Evolutionary conservation across 257 asterid genomes (phyloP).

Genomic region (Salvia rosmarinus): DNA sequence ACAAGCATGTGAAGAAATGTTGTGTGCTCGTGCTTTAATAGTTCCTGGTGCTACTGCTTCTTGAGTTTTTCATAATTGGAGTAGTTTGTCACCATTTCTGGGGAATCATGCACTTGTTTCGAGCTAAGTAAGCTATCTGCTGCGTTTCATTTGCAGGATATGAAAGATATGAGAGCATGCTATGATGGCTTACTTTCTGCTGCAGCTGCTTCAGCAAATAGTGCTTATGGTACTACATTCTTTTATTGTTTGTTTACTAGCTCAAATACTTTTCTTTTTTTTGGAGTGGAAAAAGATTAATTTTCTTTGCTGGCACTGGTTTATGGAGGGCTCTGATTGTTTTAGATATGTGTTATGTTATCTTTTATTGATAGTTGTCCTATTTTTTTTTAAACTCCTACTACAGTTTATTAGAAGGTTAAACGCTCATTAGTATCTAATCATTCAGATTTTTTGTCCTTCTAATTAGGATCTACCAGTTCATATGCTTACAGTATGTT

Average conservation of each 20-base stretch:
- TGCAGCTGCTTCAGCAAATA: conserved; percentile 89
- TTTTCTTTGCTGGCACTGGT: conserved; percentile 4
- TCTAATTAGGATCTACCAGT: background rate
- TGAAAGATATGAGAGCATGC: conserved; percentile 88
- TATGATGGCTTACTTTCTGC: conserved; percentile 91
- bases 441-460: background rate
- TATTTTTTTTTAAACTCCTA: background rate
- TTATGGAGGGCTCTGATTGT: background rate
- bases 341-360: conserved; percentile 4
- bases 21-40: background rate
- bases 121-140: conserved; percentile 5
- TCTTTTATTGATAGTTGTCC: background rate
- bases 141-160: conserved; percentile 57
- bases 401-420: conserved; percentile 10
- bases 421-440: background rate
- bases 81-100: conserved; percentile 13
- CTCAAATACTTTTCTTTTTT: background rate
- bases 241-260: conserved; percentile 6
- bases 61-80: conserved; percentile 15
- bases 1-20: conserved; percentile 2
- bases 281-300: background rate
- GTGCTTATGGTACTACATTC: conserved; percentile 69
- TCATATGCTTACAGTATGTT: background rate
- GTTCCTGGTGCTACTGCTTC: conserved; percentile 19
- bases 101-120: background rate